Conservation (phyloP, 2,329 filamentous ascomycete species). For the Tolypocladium pustulatum region DNA sequence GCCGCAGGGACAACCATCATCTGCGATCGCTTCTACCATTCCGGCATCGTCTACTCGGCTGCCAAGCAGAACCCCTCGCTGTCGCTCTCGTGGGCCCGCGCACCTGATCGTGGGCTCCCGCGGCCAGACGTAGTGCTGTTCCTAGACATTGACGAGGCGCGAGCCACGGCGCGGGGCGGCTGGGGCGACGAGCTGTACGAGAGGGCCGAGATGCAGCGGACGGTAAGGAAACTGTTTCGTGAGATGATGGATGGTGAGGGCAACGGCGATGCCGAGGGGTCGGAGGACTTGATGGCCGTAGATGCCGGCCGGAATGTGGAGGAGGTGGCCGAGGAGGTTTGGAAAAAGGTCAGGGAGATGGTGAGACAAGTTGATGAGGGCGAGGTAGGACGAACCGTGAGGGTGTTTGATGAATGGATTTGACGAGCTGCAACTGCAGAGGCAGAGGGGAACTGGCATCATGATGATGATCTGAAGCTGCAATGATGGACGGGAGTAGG, state of each 20-base stretch:
- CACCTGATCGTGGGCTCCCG: constrained; percentile 77
- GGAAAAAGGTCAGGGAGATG: constrained; percentile 36
- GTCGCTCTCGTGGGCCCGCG: constrained; percentile 67
- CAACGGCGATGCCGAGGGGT: constrained; percentile 27
- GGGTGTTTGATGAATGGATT: constrained; percentile 24
- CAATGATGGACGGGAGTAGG: too few relatives aligned
- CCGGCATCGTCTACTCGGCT: constrained; percentile 83
- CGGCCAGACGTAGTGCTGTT: constrained; percentile 83
- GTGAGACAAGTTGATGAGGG: constrained; percentile 40
- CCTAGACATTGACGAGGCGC: constrained; percentile 65
- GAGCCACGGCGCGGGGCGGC: constrained; percentile 67
- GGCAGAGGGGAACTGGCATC: not conserved
- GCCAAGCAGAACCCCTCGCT: constrained; percentile 70
- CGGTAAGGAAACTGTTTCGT: constrained; percentile 67
- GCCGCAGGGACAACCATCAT: constrained; percentile 63
- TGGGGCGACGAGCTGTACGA: constrained; percentile 89
- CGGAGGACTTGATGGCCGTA: constrained; percentile 42
- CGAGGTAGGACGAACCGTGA: constrained; percentile 33
- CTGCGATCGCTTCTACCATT: constrained; percentile 91
- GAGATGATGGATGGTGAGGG: constrained; percentile 22
- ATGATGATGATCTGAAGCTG: too few relatives aligned
- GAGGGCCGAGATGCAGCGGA: constrained; percentile 67
- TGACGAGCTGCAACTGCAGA: not conserved
- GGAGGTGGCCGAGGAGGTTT: constrained; percentile 46
- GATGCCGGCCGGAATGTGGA: constrained; percentile 44